A percentile compares a stretch with the other conserved stretches of the same genome.
These are phyloP conservation scores for Penicillium brasilianum DNA, from an alignment of 2,329 filamentous ascomycete species.

Conservation along the genomic window DNA sequence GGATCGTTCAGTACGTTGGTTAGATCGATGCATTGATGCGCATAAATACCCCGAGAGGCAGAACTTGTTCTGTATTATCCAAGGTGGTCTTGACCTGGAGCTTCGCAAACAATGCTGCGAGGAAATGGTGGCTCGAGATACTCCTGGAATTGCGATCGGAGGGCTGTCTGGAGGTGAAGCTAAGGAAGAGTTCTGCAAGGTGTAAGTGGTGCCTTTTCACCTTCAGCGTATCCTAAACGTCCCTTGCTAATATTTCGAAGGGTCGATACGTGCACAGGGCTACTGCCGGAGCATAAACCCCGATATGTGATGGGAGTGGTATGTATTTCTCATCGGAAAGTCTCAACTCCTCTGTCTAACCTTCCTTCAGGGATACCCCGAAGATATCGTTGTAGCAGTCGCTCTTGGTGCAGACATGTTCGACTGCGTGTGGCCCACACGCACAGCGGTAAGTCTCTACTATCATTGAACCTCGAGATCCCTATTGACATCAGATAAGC, in stretches of 20 bases:
- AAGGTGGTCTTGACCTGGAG: slow-evolving; percentile 88
- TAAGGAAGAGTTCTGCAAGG: slow-evolving; percentile 88
- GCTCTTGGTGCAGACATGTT: slow-evolving; percentile 99
- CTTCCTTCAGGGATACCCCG: slow-evolving; percentile 74
- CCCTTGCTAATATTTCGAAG: slow-evolving; percentile 37
- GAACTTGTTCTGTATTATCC: slow-evolving; percentile 98
- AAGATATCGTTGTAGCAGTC: slow-evolving; percentile 91
- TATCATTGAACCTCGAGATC: background rate
- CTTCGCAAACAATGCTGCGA: slow-evolving; percentile 81
- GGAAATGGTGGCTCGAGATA: slow-evolving; percentile 88
- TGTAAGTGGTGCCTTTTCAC: slow-evolving; percentile 49
- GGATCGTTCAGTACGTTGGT: slow-evolving; percentile 91
- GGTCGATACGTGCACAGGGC: slow-evolving; percentile 79
- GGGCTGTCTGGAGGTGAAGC: slow-evolving; percentile 94
- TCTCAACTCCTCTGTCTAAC: slow-evolving; percentile 22
- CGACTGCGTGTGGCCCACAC: slow-evolving; percentile 97
- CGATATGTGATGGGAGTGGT: slow-evolving; percentile 98
- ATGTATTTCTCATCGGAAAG: slow-evolving; percentile 31
- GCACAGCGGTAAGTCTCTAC: slow-evolving; percentile 71
- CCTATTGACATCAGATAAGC: slow-evolving; percentile 43
- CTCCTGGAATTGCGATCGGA: slow-evolving; percentile 94
- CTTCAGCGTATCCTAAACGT: background rate
- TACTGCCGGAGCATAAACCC: slow-evolving; percentile 90
- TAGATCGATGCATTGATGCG: slow-evolving; percentile 90
- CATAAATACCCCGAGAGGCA: slow-evolving; percentile 83